Percentiles rank a stretch among this genome's conserved stretches.
These are phyloP conservation scores for Choricystis sp. DNA, from an alignment of 139 green algal genomes.

Conservation along the genomic window DNA sequence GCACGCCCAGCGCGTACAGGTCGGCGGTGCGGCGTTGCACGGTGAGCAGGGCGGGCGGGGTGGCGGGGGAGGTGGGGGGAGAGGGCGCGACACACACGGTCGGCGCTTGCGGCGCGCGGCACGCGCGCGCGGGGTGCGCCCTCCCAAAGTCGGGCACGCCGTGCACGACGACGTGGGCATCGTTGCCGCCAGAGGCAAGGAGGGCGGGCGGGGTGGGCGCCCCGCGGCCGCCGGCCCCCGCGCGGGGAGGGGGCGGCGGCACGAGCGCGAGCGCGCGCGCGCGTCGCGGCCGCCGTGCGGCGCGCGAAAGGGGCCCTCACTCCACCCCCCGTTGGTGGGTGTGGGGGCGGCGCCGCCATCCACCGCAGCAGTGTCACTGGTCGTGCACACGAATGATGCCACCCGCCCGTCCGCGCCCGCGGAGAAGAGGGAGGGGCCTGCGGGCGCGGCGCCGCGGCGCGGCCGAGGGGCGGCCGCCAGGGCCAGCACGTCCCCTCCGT, in stretches of 20 bases:
- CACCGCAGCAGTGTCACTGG: constrained; percentile 3
- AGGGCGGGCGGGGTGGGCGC: constrained; percentile 13
- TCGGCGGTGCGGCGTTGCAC: background rate
- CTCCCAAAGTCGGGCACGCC: constrained; percentile 25
- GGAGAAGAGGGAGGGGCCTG: constrained; percentile 60
- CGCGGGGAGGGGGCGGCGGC: too few relatives aligned
- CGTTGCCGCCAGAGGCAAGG: constrained; percentile 62
- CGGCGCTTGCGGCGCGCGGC: constrained; percentile 47
- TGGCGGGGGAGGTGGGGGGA: constrained; percentile 9
- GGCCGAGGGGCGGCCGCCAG: constrained; percentile 33
- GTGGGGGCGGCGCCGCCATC: constrained; percentile 39
- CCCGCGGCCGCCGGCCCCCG: too few relatives aligned
- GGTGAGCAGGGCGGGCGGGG: background rate
- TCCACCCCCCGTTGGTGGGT: constrained; percentile 75
- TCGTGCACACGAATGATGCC: constrained; percentile 26
- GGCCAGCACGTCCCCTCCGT: constrained; percentile 64
- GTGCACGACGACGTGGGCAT: constrained; percentile 53
- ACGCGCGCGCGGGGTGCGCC: constrained; percentile 26
- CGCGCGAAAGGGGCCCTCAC: constrained; percentile 20
- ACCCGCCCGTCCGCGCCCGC: constrained; percentile 64
- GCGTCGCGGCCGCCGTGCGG: background rate
- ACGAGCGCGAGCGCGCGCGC: constrained; percentile 4
- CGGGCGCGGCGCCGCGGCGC: constrained; percentile 34
- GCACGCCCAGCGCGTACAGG: background rate
- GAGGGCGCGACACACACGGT: constrained; percentile 23